phyloP scores from a whole-genome alignment of 2,329 filamentous ascomycete species.

The Lasiodiplodia sp. region DNA sequence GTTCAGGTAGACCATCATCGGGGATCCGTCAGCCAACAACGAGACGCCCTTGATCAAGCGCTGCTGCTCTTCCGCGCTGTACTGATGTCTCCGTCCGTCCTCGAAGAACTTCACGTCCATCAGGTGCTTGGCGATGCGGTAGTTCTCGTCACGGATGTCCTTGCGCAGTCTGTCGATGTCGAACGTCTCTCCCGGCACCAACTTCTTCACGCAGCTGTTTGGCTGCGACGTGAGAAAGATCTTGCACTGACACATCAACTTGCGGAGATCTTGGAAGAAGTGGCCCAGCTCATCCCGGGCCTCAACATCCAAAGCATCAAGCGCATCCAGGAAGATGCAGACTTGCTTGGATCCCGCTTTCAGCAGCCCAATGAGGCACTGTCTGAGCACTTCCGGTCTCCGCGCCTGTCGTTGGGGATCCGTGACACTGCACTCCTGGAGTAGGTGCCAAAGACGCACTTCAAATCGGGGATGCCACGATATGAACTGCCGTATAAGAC shows the following conservation, averaged over 20 bases:
- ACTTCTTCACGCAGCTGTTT: not conserved
- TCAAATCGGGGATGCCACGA: not conserved
- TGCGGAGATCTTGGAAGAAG: not conserved
- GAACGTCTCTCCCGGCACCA: not conserved
- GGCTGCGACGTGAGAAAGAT: conserved; percentile 13
- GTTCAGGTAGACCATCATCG: conserved; percentile 7
- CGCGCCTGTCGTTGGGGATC: not conserved
- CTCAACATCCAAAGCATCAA: not conserved
- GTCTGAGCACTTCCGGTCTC: not conserved
- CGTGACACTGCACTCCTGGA: not conserved
- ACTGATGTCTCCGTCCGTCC: not conserved
- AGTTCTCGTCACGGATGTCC: not conserved
- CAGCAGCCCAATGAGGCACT: not conserved
- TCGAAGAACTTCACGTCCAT: not conserved
- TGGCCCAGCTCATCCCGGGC: not conserved
- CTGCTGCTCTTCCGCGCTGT: not conserved
- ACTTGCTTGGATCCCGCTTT: not conserved
- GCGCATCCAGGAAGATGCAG: conserved; percentile 11
- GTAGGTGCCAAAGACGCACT: not conserved
- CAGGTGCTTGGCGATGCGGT: not conserved
- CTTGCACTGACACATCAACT: not conserved
- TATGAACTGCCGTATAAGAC: conserved; percentile 10
- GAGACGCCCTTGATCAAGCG: not conserved
- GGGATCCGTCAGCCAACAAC: not conserved
- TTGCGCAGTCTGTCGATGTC: not conserved